A percentile compares a stretch with the other conserved stretches of the same genome.
Conservation (phyloP, 202 grass and related monocot species). For the Saccharum hybrid region DNA sequence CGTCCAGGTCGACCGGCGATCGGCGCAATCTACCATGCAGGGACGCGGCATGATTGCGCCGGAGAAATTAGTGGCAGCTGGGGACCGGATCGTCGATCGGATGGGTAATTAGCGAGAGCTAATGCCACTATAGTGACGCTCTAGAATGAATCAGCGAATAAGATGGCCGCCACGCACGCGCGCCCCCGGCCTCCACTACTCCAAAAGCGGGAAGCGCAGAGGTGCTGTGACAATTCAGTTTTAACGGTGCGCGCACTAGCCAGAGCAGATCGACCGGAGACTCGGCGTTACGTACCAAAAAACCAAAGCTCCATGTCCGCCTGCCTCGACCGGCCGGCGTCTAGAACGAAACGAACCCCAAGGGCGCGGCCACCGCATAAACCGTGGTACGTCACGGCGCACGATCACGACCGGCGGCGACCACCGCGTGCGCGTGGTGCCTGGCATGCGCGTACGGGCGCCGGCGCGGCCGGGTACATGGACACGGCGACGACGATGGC, state of each 20-base stretch:
- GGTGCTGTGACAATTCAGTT: constrained; percentile 50
- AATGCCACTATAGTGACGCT: constrained; percentile 12
- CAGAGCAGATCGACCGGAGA: too few relatives aligned
- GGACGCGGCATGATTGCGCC: constrained; percentile 17
- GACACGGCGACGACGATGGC: neutral
- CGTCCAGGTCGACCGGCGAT: constrained; percentile 9
- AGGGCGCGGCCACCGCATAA: too few relatives aligned
- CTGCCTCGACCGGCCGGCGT: too few relatives aligned
- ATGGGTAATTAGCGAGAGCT: neutral
- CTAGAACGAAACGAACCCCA: too few relatives aligned
- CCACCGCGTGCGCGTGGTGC: too few relatives aligned
- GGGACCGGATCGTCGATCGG: too few relatives aligned
- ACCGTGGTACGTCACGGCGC: neutral
- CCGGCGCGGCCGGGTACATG: neutral
- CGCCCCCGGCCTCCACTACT: neutral
- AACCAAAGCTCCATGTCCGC: too few relatives aligned
- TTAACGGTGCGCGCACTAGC: constrained; percentile 46
- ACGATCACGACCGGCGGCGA: neutral
- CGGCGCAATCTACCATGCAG: neutral
- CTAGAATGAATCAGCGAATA: neutral
- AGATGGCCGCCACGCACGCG: neutral
- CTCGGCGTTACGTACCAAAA: too few relatives aligned
- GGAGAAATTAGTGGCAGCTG: neutral
- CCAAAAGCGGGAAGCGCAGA: neutral
- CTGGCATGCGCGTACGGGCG: too few relatives aligned